A percentile compares a stretch with the other conserved stretches of the same genome.
Conservation (phyloP, 441 rosid species). For the Dalechampia spathulata region DNA sequence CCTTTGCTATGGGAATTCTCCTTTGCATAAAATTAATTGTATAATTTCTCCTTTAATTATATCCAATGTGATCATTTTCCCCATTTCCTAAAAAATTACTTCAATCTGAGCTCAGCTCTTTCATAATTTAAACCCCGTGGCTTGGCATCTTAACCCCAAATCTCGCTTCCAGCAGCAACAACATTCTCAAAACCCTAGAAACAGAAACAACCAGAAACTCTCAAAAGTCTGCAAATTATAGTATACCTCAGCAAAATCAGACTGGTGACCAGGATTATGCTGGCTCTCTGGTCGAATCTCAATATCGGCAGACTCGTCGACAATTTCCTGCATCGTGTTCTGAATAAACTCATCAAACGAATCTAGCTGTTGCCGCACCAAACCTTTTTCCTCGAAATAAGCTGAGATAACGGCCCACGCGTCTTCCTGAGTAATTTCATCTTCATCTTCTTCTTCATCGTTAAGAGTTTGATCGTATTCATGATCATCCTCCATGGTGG, state of each 20-base stretch:
- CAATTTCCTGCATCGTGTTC: conserved; percentile 95
- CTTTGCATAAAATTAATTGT: too few relatives aligned
- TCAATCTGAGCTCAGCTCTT: too few relatives aligned
- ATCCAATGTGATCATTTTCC: too few relatives aligned
- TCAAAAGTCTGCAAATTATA: too few relatives aligned
- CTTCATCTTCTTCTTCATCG: conserved; percentile 45
- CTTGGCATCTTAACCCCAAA: too few relatives aligned
- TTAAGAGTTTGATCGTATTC: conserved; percentile 44
- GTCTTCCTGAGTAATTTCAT: conserved; percentile 87
- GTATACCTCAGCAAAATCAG: conserved; percentile 83
- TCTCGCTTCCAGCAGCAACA: too few relatives aligned
- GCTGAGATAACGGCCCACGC: conserved; percentile 96
- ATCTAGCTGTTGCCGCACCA: conserved; percentile 92
- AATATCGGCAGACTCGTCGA: conserved; percentile 77
- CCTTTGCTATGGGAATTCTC: too few relatives aligned
- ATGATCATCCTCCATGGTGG: conserved; percentile 44
- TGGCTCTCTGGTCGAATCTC: conserved; percentile 97
- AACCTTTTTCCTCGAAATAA: conserved; percentile 91
- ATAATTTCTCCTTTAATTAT: too few relatives aligned
- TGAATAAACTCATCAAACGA: conserved; percentile 96
- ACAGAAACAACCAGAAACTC: too few relatives aligned
- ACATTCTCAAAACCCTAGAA: neutral
- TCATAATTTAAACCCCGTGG: too few relatives aligned
- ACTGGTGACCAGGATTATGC: conserved; percentile 88
- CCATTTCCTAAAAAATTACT: too few relatives aligned